phyloP scores from a whole-genome alignment of 139 green algal species.

The Pycnococcus provasolii region DNA sequence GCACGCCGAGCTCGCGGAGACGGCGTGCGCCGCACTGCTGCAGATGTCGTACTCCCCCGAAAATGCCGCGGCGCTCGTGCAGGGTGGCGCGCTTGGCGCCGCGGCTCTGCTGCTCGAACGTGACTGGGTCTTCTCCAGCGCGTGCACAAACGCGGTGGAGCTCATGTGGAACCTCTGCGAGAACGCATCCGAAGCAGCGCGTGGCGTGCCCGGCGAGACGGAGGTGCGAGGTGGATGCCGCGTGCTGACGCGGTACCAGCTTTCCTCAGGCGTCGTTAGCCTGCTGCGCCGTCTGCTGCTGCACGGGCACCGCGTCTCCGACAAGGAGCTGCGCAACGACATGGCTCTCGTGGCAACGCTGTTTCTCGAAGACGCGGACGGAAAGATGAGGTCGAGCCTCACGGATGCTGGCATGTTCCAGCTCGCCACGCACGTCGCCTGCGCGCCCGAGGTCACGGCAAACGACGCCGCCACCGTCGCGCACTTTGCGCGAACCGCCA shows the following conservation, averaged over 20 bases:
- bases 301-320: not conserved
- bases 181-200: not conserved
- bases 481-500: no score
- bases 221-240: not conserved
- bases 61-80: not conserved
- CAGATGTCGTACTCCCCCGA: not conserved
- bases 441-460: no score
- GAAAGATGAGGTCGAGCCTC: no score
- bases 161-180: constrained; percentile 11
- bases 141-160: not conserved
- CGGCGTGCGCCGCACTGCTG: not conserved
- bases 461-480: no score
- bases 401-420: no score
- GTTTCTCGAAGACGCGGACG: no score
- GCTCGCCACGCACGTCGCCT: no score
- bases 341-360: not conserved
- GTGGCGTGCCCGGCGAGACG: not conserved
- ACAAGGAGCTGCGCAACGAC: constrained; percentile 14
- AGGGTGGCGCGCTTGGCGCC: not conserved
- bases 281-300: not conserved
- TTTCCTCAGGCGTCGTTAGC: no score
- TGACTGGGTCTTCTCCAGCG: not conserved
- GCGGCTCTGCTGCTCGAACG: not conserved
- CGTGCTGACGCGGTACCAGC: not conserved
- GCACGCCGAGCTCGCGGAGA: not conserved